phyloP scores from a whole-genome alignment of 2,329 filamentous ascomycete species.

The Rutstroemia sp. region DNA sequence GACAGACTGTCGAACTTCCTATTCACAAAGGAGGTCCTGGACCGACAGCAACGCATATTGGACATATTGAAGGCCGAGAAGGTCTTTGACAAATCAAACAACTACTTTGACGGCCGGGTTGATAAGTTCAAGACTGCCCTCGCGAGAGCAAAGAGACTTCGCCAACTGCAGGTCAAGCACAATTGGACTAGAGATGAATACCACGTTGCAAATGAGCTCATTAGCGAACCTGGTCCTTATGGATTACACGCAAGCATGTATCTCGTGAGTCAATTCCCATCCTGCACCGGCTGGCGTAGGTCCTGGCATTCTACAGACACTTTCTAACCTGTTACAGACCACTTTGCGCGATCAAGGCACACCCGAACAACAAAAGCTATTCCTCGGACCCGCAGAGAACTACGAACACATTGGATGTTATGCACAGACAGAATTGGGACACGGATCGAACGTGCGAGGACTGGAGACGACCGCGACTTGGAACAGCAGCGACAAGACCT shows the following conservation, averaged over 20 bases:
- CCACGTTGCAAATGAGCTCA: conserved; percentile 56
- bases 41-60: conserved; percentile 53
- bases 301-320: no score
- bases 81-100: conserved; percentile 71
- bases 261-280: conserved; percentile 37
- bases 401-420: conserved; percentile 75
- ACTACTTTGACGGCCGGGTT: conserved; percentile 64
- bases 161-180: conserved; percentile 57
- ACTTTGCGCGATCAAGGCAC: conserved; percentile 66
- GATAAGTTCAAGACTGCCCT: conserved; percentile 64
- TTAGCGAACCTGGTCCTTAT: conserved; percentile 68
- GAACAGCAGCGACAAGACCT: conserved; percentile 67
- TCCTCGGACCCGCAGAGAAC: conserved; percentile 58
- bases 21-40: conserved; percentile 57
- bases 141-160: conserved; percentile 62
- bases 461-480: conserved; percentile 44
- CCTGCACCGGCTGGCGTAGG: no score
- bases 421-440: conserved; percentile 72
- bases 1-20: conserved; percentile 61
- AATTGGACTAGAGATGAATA: conserved; percentile 62
- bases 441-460: conserved; percentile 69
- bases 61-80: conserved; percentile 58
- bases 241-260: conserved; percentile 66
- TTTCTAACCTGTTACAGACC: conserved; percentile 34
- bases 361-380: conserved; percentile 65